A percentile compares a stretch with the other conserved stretches of the same genome.
These are phyloP conservation scores for Papiliotrema flavescens DNA, from an alignment of 1,284 basidiomycete species.

Conservation along the genomic window DNA sequence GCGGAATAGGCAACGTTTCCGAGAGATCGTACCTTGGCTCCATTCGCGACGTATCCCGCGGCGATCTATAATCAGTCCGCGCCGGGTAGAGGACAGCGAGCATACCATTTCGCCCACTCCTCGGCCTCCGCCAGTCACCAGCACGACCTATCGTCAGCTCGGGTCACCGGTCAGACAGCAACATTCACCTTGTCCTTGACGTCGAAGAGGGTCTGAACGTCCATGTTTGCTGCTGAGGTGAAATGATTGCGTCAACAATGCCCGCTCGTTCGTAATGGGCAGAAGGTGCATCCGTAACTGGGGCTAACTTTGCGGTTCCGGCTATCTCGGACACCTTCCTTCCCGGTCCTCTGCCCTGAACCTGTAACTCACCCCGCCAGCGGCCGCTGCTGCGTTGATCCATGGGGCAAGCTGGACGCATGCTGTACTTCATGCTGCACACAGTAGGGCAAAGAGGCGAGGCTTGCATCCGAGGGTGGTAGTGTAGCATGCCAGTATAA, in stretches of 20 bases:
- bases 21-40: constrained; percentile 54
- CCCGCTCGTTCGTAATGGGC: no score
- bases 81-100: neutral
- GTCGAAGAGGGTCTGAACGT: constrained; percentile 54
- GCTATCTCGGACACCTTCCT: neutral
- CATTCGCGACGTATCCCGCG: constrained; percentile 62
- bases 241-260: no score
- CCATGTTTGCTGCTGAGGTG: constrained; percentile 12
- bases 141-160: constrained; percentile 51
- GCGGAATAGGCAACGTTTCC: neutral
- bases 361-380: no score
- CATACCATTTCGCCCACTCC: constrained; percentile 66
- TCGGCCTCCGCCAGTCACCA: constrained; percentile 68
- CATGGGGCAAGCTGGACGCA: no score
- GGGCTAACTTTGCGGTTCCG: no score
- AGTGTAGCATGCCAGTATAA: no score
- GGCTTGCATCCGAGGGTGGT: no score
- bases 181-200: constrained; percentile 55
- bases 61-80: constrained; percentile 60
- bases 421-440: no score
- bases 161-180: neutral
- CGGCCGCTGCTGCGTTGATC: no score
- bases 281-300: no score
- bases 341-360: neutral
- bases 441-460: no score